These are phyloP conservation scores for Chlorencoelia australis DNA, from an alignment of 2,329 filamentous ascomycete genomes.

Conservation along the genomic window DNA sequence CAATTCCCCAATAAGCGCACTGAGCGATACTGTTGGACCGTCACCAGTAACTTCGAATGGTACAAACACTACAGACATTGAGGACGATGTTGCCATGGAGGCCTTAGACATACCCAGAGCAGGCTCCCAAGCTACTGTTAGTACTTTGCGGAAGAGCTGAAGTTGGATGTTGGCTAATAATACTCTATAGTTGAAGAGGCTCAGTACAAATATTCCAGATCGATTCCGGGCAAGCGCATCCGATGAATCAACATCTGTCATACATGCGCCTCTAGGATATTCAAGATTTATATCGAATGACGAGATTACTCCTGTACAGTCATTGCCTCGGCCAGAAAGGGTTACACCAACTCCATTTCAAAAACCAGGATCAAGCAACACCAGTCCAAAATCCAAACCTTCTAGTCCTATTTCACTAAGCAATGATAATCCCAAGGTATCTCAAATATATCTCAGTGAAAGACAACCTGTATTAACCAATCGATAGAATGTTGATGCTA, in stretches of 20 bases:
- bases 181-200: conserved; percentile 21
- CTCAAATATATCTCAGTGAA: too few species aligned
- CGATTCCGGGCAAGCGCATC: conserved; percentile 48
- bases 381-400: conserved; percentile 1
- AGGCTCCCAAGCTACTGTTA: conserved; percentile 19
- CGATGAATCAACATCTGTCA: conserved; percentile 80
- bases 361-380: conserved; percentile 12
- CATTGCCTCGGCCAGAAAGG: conserved; percentile 15
- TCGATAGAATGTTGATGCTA: conserved; percentile 19
- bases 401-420: too few species aligned
- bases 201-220: conserved; percentile 44
- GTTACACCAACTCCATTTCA: conserved; percentile 26
- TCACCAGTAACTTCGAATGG: conserved; percentile 80
- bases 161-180: conserved; percentile 11
- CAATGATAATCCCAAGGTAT: too few species aligned
- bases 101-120: conserved; percentile 20
- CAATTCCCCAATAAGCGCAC: conserved; percentile 51
- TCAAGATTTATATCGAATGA: conserved; percentile 56
- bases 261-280: conserved; percentile 81
- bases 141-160: conserved; percentile 9
- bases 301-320: conserved; percentile 1
- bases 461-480: not conserved
- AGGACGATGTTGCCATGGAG: conserved; percentile 52
- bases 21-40: conserved; percentile 64
- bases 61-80: conserved; percentile 74